A percentile compares a stretch with the other conserved stretches of the same genome.
Evolutionary conservation across 2,329 filamentous ascomycete genomes (phyloP).

Genomic region (Plenodomus biglobosus): DNA sequence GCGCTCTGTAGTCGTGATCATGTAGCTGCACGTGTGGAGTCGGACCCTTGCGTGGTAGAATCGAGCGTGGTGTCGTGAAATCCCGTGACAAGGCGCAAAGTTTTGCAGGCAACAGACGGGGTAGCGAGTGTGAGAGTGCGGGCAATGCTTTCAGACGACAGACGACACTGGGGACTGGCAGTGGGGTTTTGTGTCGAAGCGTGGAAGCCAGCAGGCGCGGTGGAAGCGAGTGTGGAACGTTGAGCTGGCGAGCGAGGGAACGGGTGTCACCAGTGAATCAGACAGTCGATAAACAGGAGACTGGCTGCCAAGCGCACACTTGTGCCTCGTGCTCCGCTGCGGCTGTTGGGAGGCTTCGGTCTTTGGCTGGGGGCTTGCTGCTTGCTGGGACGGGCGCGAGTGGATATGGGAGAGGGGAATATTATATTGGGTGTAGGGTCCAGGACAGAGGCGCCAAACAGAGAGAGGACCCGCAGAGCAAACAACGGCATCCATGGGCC

Average conservation of each 20-base stretch:
- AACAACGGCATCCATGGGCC: conserved; percentile 34
- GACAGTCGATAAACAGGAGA: conserved; percentile 8
- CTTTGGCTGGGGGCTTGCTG: conserved; percentile 8
- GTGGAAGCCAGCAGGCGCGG: conserved; percentile 20
- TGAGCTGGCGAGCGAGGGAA: conserved; percentile 25
- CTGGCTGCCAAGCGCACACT: conserved; percentile 8
- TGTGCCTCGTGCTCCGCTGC: conserved; percentile 29
- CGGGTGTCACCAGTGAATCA: conserved; percentile 36
- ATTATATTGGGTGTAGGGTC: conserved; percentile 34
- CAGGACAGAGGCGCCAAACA: conserved; percentile 22
- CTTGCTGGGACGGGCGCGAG: conserved; percentile 5
- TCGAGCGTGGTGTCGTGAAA: too few species aligned
- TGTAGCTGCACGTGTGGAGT: background rate
- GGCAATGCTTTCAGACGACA: conserved; percentile 16
- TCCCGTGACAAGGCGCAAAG: conserved; percentile 10
- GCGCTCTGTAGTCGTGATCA: conserved; percentile 2
- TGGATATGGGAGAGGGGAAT: conserved; percentile 19
- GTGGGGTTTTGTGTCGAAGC: conserved; percentile 20
- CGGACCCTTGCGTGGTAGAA: too few species aligned
- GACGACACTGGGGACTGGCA: conserved; percentile 17
- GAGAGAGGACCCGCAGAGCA: conserved; percentile 23
- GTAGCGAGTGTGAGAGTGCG: conserved; percentile 21
- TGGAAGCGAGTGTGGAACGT: conserved; percentile 40
- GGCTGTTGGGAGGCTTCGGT: conserved; percentile 18
- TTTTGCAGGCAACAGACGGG: background rate